Base-by-base conservation (phyloP, 2,329 filamentous ascomycete genomes). In the Fusarium zealandicum region DNA sequence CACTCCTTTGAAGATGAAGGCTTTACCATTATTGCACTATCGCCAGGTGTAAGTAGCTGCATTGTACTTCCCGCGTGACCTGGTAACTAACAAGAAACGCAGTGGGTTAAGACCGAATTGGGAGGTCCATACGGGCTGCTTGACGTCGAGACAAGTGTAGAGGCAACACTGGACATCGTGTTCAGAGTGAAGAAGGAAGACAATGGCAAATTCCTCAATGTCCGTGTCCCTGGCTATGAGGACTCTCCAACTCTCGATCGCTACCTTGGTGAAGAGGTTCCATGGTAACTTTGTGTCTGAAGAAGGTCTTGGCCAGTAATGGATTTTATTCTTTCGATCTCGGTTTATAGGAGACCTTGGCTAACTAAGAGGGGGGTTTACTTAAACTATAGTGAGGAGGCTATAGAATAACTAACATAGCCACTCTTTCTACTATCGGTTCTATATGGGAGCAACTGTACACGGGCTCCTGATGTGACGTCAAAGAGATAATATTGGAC, bases 1-100 rank as follows among this genome's bases (percentile, higher is more conserved):
- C 43, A 69, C 6, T 63, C 69, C 1, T 72, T 73, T 36, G 70
- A 57, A 2, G 54, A 72, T 6, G 69, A 76, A 20, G 77, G 76
- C 1, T 80, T 80, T 54, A 76, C 71, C 0, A 67, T 80, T 42
- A 48, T 79, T 9, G 68, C 72, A 0, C 35, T 81, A 5, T 73
- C 68, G 13, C 79, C 79, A 8, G 79, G 79, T 4, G 41, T 44
- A 36, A 8, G 31, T 33, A 12, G 32, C 9, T n/a, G 3, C n/a
- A 3, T 10, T 18, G 13, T 6, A 5, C 6, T 35, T 12, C 16
- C 13, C 13, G 17, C 5, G 5, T 7, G 9, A 10, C 13, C 9
- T 16, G n/a, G 10, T 14, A n/a, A 27, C 16, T 27, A 18, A 33
- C 28, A 11, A 36, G 20, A 16, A 5, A 9, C 16, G 6, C 31